phyloP scores from a whole-genome alignment of 768 basidiomycete species.

The Rhizopogon sp. region DNA sequence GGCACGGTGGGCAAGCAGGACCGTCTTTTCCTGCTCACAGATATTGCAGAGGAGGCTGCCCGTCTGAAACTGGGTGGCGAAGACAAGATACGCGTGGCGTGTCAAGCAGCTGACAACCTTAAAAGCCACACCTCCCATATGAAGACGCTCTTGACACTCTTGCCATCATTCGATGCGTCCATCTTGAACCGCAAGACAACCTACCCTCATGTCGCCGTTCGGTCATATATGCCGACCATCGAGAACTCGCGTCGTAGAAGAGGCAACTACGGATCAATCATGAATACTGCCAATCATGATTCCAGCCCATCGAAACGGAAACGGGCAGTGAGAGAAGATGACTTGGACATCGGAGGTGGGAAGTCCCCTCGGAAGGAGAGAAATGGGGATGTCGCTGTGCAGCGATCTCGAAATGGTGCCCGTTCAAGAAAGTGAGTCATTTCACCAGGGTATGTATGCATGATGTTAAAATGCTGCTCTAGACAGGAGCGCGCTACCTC shows the following conservation, averaged over 20 bases:
- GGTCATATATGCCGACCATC: slow-evolving; percentile 62
- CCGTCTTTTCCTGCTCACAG: slow-evolving; percentile 80
- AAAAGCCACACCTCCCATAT: slow-evolving; percentile 60
- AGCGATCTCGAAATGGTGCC: slow-evolving; percentile 47
- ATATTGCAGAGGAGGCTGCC: slow-evolving; percentile 91
- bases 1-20: slow-evolving; percentile 56
- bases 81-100: slow-evolving; percentile 96
- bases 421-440: slow-evolving; percentile 57
- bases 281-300: slow-evolving; percentile 45
- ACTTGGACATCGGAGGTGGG: slow-evolving; percentile 42
- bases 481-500: slow-evolving; percentile 65
- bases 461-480: slow-evolving; percentile 5
- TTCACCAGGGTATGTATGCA: neutral
- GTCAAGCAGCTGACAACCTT: slow-evolving; percentile 86
- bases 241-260: slow-evolving; percentile 65
- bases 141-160: slow-evolving; percentile 50
- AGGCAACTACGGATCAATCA: slow-evolving; percentile 49
- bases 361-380: slow-evolving; percentile 66
- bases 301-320: slow-evolving; percentile 64
- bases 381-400: slow-evolving; percentile 34
- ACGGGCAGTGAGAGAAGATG: slow-evolving; percentile 57
- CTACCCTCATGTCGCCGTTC: slow-evolving; percentile 72
- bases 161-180: slow-evolving; percentile 60
- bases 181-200: slow-evolving; percentile 57
- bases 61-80: slow-evolving; percentile 92